Evolutionary conservation across 192 early-diverging fungal genomes (phyloP), one percentile per base, ranked within the genome.

Genomic region (Podila epigama): DNA sequence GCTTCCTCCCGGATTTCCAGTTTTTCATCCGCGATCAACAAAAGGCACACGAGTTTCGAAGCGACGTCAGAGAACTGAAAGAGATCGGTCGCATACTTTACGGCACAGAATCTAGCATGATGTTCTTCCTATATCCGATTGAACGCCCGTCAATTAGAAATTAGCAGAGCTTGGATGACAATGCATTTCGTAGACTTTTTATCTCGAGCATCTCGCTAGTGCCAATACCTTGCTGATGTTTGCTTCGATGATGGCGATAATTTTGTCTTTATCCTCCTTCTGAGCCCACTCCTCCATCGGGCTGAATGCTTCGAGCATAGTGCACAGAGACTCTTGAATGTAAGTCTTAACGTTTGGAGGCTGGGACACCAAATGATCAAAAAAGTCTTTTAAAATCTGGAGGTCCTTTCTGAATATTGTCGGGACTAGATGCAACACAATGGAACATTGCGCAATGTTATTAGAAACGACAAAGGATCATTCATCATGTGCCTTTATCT

Each of bases 311-410:
- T 89, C 84, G 37, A 91, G 82, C 89, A 96, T 92, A 9, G 87
- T 89, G 10, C 90, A 85, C 7, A 97, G 79, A 2, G 92, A 88
- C 27, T 95, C 93, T 68, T 96, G 94, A n/a, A 96, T 87, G 55
- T 89, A 93, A 1, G 90, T 81, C 42, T 88, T 86, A 1, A 95
- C 87, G 58, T 88, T 91, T 3, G 83, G 79, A 0, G 87, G 66
- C 51, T 94, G 91, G 9, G 63, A 51, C 18, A 79, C 67, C 5
- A 98, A 67, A 13, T 92, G 89, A 0, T 69, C 87, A 75, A 98
- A 96, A 66, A 97, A 88, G 5, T 70, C 58, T 2, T 82, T 66
- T 7, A 96, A 54, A 20, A 95, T 84, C 0, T 81, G 57, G 33
- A 91, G 58, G 60, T 94, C 91, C 33, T 79, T 81, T 6, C 81